These are phyloP conservation scores for Kwoniella europaea DNA, from an alignment of 768 basidiomycete genomes.

Conservation along the genomic window DNA sequence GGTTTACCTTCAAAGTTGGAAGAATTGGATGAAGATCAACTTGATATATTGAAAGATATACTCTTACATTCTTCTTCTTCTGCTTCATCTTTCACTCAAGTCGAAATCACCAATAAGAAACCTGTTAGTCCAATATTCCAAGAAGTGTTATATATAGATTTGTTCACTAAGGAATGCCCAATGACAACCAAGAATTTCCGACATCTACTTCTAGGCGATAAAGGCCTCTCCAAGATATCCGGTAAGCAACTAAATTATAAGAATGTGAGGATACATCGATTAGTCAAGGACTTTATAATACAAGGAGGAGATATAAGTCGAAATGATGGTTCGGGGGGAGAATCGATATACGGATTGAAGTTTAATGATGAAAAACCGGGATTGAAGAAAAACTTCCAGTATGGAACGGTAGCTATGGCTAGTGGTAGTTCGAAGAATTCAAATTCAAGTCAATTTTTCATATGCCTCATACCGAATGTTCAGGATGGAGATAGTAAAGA, in stretches of 20 bases:
- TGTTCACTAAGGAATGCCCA: slow-evolving; percentile 3
- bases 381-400: neutral
- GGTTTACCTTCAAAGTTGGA: slow-evolving; percentile 2
- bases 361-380: slow-evolving; percentile 8
- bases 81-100: neutral
- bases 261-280: neutral
- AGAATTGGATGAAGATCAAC: slow-evolving; percentile 4
- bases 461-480: slow-evolving; percentile 5
- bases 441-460: slow-evolving; percentile 9
- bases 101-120: neutral
- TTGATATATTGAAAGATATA: slow-evolving; percentile 2
- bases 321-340: slow-evolving; percentile 1
- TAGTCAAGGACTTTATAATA: slow-evolving; percentile 6
- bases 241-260: neutral
- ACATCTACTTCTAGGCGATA: neutral
- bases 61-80: neutral
- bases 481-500: neutral
- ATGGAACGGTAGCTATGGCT: slow-evolving; percentile 3
- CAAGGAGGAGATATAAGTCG: slow-evolving; percentile 12
- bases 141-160: neutral
- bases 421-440: neutral
- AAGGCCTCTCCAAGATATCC: neutral
- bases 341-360: slow-evolving; percentile 6
- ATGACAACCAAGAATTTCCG: slow-evolving; percentile 4
- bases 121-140: neutral